Evolutionary conservation across 495 filamentous ascomycete genomes (phyloP).

Genomic region (Letharia columbiana): DNA sequence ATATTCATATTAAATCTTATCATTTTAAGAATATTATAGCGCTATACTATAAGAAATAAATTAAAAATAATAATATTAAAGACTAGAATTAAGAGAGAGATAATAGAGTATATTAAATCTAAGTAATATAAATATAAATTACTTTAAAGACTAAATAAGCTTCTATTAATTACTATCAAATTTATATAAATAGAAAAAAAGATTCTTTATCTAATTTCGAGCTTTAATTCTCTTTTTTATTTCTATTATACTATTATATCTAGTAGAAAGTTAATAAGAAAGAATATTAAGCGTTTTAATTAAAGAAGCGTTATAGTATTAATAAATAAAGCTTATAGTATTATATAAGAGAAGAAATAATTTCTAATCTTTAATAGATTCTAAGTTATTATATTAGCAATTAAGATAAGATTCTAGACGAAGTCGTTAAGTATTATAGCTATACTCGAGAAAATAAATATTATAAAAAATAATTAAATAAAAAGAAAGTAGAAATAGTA

Average conservation of each 20-base stretch:
- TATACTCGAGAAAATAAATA: conserved; percentile 11
- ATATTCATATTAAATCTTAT: conserved; percentile 6
- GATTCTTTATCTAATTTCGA: background rate
- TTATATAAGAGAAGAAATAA: conserved; percentile 17
- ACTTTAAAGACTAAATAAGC: too few relatives aligned
- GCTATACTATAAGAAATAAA: conserved; percentile 3
- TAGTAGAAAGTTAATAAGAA: background rate
- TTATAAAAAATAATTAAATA: conserved; percentile 14
- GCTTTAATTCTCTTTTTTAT: conserved; percentile 6
- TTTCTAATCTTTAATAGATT: conserved; percentile 13
- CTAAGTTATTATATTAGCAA: background rate
- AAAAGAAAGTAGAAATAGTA: conserved; percentile 18
- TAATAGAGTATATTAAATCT: conserved; percentile 13
- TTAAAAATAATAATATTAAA: conserved; percentile 7
- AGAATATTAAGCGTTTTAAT: background rate
- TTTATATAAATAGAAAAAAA: conserved; percentile 4
- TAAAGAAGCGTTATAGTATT: conserved; percentile 3
- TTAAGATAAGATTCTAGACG: background rate
- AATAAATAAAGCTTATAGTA: too few relatives aligned
- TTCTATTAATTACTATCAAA: too few relatives aligned
- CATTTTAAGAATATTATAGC: conserved; percentile 16
- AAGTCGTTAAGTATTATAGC: background rate
- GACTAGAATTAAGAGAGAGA: conserved; percentile 4
- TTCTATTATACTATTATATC: background rate
- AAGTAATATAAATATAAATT: conserved; percentile 11